Conservation (phyloP, 805 yeast genomes). For the Jamesozyma lodderae region DNA sequence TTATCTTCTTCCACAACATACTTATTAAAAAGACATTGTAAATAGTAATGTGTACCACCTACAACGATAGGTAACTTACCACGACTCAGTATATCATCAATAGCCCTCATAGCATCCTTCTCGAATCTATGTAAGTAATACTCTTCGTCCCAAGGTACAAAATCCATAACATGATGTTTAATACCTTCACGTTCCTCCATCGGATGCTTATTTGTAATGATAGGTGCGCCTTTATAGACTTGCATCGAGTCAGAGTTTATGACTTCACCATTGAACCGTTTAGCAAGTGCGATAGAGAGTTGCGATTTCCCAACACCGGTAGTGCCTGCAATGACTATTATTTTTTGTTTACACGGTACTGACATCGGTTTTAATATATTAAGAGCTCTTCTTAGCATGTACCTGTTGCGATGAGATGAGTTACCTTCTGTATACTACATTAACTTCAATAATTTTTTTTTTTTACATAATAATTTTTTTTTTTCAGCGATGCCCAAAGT, state of each 20-base stretch:
- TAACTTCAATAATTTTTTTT: too few relatives aligned
- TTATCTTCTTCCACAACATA: constrained; percentile 23
- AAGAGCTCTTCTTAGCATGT: too few relatives aligned
- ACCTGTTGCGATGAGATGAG: too few relatives aligned
- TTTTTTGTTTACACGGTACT: constrained; percentile 26
- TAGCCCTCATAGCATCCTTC: constrained; percentile 53
- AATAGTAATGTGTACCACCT: constrained; percentile 94
- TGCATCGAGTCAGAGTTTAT: constrained; percentile 98
- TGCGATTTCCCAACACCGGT: constrained; percentile 97
- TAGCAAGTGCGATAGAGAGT: constrained; percentile 57
- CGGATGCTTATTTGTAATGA: constrained; percentile 91
- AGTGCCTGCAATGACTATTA: constrained; percentile 76
- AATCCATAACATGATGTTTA: constrained; percentile 82
- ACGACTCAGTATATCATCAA: constrained; percentile 53
- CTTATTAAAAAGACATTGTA: constrained; percentile 70
- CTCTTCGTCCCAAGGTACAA: constrained; percentile 70
- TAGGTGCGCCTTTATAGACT: constrained; percentile 63
- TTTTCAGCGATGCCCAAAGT: too few relatives aligned
- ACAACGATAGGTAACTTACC: constrained; percentile 80
- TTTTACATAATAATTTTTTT: too few relatives aligned
- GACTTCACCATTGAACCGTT: constrained; percentile 71
- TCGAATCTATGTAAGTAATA: constrained; percentile 75
- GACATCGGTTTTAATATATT: too few relatives aligned
- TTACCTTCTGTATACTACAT: too few relatives aligned
- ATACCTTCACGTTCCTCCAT: constrained; percentile 62